These are phyloP conservation scores for Podosphaera leucotricha DNA, from an alignment of 2,329 filamentous ascomycete species.

Conservation along the genomic window DNA sequence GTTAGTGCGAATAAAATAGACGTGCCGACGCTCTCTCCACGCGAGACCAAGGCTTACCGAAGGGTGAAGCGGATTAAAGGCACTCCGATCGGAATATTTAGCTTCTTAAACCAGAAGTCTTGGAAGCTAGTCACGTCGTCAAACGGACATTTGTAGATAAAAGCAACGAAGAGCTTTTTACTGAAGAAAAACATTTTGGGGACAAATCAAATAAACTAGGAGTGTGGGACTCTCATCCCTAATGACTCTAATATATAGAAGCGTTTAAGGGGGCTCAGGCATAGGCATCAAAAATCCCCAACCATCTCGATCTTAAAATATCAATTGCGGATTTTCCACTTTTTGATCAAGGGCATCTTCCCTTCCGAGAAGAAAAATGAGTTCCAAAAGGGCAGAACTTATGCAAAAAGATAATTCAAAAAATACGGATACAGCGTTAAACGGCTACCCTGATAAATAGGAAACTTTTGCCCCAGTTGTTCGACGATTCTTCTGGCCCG, in stretches of 20 bases:
- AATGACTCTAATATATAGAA: too few species aligned
- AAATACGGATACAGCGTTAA: background rate
- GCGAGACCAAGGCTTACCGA: too few species aligned
- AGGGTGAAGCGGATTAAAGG: too few species aligned
- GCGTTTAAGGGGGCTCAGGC: too few species aligned
- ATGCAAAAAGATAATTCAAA: conserved; percentile 5
- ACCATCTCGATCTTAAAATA: too few species aligned
- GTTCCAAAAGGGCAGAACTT: too few species aligned
- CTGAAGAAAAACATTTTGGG: background rate
- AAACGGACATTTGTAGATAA: too few species aligned
- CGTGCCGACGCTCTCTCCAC: background rate
- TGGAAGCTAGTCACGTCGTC: background rate
- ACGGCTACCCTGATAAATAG: background rate
- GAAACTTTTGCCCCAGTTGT: background rate
- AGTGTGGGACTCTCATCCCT: too few species aligned
- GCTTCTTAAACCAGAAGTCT: background rate
- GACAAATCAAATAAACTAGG: background rate
- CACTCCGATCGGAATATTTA: background rate
- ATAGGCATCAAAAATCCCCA: too few species aligned
- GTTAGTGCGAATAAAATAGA: background rate
- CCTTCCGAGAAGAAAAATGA: too few species aligned
- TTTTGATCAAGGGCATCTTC: too few species aligned
- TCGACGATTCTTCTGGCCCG: background rate
- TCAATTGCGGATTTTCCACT: too few species aligned
- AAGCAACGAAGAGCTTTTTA: background rate